Percentiles rank a stretch among this genome's conserved stretches.
phyloP scores from a whole-genome alignment of 305 asterid species.

The Striga hermonthica region DNA sequence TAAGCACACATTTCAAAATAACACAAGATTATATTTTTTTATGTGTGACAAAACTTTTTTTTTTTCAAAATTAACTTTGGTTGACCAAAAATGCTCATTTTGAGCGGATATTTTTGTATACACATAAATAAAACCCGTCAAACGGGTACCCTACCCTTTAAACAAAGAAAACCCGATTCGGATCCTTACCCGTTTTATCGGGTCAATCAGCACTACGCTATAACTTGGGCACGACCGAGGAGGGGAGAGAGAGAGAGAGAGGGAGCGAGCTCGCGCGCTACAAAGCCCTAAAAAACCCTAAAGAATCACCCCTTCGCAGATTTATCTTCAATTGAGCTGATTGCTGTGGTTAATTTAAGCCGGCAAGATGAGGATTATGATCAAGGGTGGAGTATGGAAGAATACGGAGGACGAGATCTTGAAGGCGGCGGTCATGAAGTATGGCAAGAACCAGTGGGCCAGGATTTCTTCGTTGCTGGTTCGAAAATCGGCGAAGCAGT shows the following conservation, averaged over 20 bases:
- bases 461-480: constrained; percentile 88
- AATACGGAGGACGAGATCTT: constrained; percentile 96
- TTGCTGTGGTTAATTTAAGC: background rate
- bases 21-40: no score
- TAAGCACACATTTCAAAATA: no score
- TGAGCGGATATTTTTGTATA: no score
- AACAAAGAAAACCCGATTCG: background rate
- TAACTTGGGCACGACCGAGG: background rate
- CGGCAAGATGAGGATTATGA: constrained; percentile 84
- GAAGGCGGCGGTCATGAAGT: constrained; percentile 97
- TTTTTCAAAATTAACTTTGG: no score
- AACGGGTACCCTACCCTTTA: background rate
- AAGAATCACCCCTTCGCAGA: background rate
- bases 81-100: no score
- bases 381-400: constrained; percentile 99
- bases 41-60: background rate
- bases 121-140: no score
- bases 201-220: background rate
- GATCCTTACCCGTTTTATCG: background rate
- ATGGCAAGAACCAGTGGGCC: constrained; percentile 99
- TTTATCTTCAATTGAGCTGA: constrained; percentile 3
- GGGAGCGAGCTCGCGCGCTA: background rate
- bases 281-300: constrained; percentile 29
- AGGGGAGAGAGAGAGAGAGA: background rate
- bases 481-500: constrained; percentile 93